phyloP scores from a whole-genome alignment of 495 filamentous ascomycete species.

The Xylaria sp. region DNA sequence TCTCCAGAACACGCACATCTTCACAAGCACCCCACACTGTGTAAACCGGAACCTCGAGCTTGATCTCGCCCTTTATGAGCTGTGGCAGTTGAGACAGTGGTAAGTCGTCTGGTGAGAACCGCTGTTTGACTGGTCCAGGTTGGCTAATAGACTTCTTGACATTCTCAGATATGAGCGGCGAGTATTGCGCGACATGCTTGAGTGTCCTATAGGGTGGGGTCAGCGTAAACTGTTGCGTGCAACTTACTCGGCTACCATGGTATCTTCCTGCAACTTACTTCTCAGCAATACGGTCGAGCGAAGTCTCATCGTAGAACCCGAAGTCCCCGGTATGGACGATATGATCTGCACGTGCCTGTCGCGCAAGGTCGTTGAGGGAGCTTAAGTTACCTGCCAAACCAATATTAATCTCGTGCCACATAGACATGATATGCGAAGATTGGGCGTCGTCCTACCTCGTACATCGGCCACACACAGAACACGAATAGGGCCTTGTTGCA shows the following conservation, averaged over 20 bases:
- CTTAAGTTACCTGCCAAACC: slow-evolving; percentile 79
- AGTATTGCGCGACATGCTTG: slow-evolving; percentile 98
- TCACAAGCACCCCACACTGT: slow-evolving; percentile 99
- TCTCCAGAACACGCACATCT: slow-evolving; percentile 96
- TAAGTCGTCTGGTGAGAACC: slow-evolving; percentile 79
- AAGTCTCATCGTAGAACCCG: slow-evolving; percentile 97
- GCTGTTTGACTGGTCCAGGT: slow-evolving; percentile 75
- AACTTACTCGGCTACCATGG: slow-evolving; percentile 33
- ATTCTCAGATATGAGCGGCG: slow-evolving; percentile 85
- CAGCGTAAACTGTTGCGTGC: slow-evolving; percentile 23
- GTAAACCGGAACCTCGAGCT: slow-evolving; percentile 94
- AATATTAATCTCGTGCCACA: slow-evolving; percentile 29
- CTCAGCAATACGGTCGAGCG: slow-evolving; percentile 95
- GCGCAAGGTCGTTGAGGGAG: slow-evolving; percentile 95
- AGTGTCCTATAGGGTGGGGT: slow-evolving; percentile 71
- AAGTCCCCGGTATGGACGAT: slow-evolving; percentile 99
- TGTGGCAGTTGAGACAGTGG: slow-evolving; percentile 93
- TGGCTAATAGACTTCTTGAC: slow-evolving; percentile 82
- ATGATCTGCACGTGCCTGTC: slow-evolving; percentile 89
- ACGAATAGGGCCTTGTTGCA: slow-evolving; percentile 83
- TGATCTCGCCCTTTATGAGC: slow-evolving; percentile 86
- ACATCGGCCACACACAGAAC: slow-evolving; percentile 98
- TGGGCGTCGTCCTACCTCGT: slow-evolving; percentile 69
- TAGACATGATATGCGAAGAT: background rate
- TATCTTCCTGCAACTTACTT: slow-evolving; percentile 69